Evolutionary conservation across 106 monocot genomes (phyloP).

Genomic region (Hemerocallis citrina): DNA sequence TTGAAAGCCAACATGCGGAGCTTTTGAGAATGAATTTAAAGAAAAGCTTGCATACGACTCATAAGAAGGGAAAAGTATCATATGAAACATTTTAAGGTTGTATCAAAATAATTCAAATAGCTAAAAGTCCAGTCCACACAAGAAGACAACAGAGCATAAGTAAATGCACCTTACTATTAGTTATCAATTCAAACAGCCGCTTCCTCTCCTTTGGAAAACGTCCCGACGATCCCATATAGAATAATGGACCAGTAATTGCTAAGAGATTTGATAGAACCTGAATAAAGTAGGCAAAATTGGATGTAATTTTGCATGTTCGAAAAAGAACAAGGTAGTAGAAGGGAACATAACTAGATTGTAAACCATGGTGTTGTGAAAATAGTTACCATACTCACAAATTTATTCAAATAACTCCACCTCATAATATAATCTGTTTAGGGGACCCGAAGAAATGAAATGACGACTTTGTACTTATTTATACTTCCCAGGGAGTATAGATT

Average conservation of each 20-base stretch:
- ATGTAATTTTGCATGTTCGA: not conserved
- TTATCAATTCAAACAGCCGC: slow-evolving; percentile 56
- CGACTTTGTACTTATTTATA: no score
- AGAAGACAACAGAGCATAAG: not conserved
- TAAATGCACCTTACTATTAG: slow-evolving; percentile 39
- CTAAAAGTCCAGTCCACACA: not conserved
- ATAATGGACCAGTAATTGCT: slow-evolving; percentile 51
- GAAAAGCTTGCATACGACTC: no score
- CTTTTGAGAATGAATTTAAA: no score
- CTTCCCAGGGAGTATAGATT: no score
- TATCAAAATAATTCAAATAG: not conserved
- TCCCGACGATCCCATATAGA: slow-evolving; percentile 68
- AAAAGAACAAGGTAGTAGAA: not conserved
- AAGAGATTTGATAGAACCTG: slow-evolving; percentile 91
- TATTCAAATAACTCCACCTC: no score
- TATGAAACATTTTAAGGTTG: not conserved
- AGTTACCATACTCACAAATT: no score
- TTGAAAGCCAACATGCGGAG: no score
- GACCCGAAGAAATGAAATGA: no score
- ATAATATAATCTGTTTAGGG: no score
- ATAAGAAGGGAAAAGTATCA: not conserved
- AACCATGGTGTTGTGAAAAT: no score
- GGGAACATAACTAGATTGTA: no score
- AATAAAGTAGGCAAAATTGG: slow-evolving; percentile 4
- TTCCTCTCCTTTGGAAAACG: slow-evolving; percentile 74